Base-by-base conservation (phyloP, 2,329 filamentous ascomycete species). In the Monosporascus sp. region DNA sequence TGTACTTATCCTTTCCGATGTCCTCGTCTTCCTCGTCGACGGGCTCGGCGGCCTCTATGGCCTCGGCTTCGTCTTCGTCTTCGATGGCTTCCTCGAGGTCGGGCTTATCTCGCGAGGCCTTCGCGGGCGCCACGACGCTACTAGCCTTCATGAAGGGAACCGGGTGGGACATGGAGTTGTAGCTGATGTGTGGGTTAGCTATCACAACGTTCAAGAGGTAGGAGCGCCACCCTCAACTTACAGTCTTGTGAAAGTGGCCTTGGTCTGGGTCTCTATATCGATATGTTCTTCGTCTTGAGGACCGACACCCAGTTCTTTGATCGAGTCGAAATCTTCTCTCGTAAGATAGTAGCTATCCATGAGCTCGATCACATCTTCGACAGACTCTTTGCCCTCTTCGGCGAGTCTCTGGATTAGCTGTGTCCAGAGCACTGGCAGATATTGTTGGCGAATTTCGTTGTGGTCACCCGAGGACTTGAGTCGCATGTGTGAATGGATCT, bases 331-430 rank as follows among this genome's bases (percentile, higher is more conserved):
- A 68, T 99, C 94, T 24, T 99, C 94, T 57, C 88, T 87, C 1
- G 94, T 97, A 53, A 99, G 77, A 70, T 87, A 99, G 72, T 99
- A 99, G 67, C 87, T 91, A 67, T 99, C 94, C 94, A 99, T 97
- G 51, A 97, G 78, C 51, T 94, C 84, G 65, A 99, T 99, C 51
- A 97, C 87, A 2, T 89, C 86, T 1, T 82, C 79, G 5, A 97
- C 87, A 7, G 82, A 81, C 1, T 95, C 91, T 64, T 90, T 94
- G 62, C 94, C 94, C 53, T 95, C 86, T 0, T 75, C 69, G 63
- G 91, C 82, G 51, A 99, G 76, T 54, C 84, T 81, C 62, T 88
- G 85, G 59, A 96, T 79, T 22, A 93, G 79, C 65, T 87, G 84
- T 46, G 88, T 81, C 90, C 93, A 97, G 1, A 99, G 78, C 1